Evolutionary conservation across 1,139 yeast species (phyloP).

Genomic region (Candida albicans): DNA sequence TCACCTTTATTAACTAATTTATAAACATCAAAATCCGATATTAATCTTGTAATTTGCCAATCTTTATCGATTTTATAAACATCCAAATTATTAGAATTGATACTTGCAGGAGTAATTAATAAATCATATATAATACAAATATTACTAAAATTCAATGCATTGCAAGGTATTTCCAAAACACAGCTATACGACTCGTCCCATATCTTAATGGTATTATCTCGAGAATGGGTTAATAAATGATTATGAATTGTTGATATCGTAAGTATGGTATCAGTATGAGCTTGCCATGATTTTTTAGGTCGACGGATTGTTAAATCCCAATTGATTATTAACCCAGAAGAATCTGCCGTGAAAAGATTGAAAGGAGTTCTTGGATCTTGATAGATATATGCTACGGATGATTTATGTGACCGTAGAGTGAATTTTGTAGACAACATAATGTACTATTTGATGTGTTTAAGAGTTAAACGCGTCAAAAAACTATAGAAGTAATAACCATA

Average conservation of each 20-base stretch:
- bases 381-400: slow-evolving; percentile 8
- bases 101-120: slow-evolving; percentile 53
- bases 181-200: slow-evolving; percentile 35
- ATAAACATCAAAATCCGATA: slow-evolving; percentile 28
- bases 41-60: slow-evolving; percentile 24
- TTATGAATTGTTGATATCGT: slow-evolving; percentile 38
- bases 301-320: slow-evolving; percentile 52
- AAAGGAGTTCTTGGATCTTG: not conserved
- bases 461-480: too few relatives aligned
- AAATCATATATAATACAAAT: slow-evolving; percentile 31
- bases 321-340: slow-evolving; percentile 44
- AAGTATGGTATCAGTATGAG: slow-evolving; percentile 47
- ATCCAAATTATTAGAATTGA: slow-evolving; percentile 54
- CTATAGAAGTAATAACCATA: too few relatives aligned
- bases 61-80: slow-evolving; percentile 35
- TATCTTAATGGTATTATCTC: slow-evolving; percentile 51
- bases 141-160: slow-evolving; percentile 57
- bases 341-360: slow-evolving; percentile 7
- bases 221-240: slow-evolving; percentile 50
- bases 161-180: slow-evolving; percentile 40
- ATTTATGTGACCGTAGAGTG: slow-evolving; percentile 11
- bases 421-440: slow-evolving; percentile 4
- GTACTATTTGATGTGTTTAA: too few relatives aligned
- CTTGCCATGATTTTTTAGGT: slow-evolving; percentile 48
- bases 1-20: slow-evolving; percentile 16